These are phyloP conservation scores for Diplocarpon rosae DNA, from an alignment of 2,329 filamentous ascomycete genomes.

Conservation along the genomic window DNA sequence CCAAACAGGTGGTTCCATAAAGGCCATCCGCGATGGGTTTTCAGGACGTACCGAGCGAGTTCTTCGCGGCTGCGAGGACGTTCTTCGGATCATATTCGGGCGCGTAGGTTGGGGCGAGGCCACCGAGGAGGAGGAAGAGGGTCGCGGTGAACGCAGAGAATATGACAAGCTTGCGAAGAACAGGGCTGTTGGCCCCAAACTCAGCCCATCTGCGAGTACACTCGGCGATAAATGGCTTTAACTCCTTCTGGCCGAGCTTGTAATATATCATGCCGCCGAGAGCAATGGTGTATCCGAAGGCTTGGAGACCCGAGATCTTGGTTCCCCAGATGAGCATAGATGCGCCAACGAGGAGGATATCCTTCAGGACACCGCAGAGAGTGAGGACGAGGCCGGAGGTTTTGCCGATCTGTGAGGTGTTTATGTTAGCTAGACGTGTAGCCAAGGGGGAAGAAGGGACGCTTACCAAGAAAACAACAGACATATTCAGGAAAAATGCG, in stretches of 20 bases:
- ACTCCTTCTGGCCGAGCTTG: slow-evolving; percentile 73
- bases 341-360: slow-evolving; percentile 69
- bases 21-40: not conserved
- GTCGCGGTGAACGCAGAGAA: slow-evolving; percentile 51
- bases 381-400: slow-evolving; percentile 79
- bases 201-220: slow-evolving; percentile 74
- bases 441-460: not conserved
- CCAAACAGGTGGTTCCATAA: not conserved
- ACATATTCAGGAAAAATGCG: slow-evolving; percentile 74
- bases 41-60: slow-evolving; percentile 15
- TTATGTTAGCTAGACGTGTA: slow-evolving; percentile 1
- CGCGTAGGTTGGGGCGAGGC: slow-evolving; percentile 50
- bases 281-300: slow-evolving; percentile 75
- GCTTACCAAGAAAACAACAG: slow-evolving; percentile 74
- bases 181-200: slow-evolving; percentile 67
- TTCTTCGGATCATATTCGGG: slow-evolving; percentile 40
- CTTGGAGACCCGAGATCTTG: slow-evolving; percentile 62
- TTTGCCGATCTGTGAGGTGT: slow-evolving; percentile 61
- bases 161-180: slow-evolving; percentile 66
- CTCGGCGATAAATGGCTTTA: slow-evolving; percentile 68
- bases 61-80: slow-evolving; percentile 24
- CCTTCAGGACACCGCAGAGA: slow-evolving; percentile 79
- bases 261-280: slow-evolving; percentile 73
- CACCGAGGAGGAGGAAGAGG: slow-evolving; percentile 60
- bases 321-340: slow-evolving; percentile 77